Evolutionary conservation across 495 filamentous ascomycete species (phyloP), one percentile per base, ranked within the genome.

Genomic region (Aspergillus funiculosus): DNA sequence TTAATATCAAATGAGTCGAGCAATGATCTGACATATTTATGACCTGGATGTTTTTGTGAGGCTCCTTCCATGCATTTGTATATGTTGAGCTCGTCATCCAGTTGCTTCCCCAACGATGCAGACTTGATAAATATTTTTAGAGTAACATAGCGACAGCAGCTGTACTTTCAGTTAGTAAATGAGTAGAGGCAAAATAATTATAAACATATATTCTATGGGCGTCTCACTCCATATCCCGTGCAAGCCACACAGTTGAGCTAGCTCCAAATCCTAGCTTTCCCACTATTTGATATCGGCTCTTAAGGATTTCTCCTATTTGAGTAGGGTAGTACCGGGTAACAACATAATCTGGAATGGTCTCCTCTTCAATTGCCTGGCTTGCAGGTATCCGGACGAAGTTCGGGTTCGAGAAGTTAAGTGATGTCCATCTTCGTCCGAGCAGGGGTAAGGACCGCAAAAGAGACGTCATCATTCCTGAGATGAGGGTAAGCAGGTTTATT

Each of bases 51-150:
- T 7, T 17, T 39, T 24, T 43, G 32, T 15, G 57, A 50, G 17
- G 35, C 41, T 21, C 21, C 28, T 3, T 50, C 48, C 10, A 67
- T 48, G 34, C 49, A 51, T 36, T 53, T 49, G 30, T 57, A 60
- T 25, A 67, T 63, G 9, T 69, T 34, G 10, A 68, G 50, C 54
- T 72, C 66, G 28, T 64, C 46, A 48, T 60, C 53, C 15, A 64
- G 28, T 38, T 59, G 47, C 39, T 57, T 40, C 11, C 57, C 56
- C 52, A 60, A 55, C 20, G 48, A 53, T 39, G 34, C 26, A 17
- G 66, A 45, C 19, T 59, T 51, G 49, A 63, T 43, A 41, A 52
- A 60, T 26, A 68, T 59, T 42, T 69, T 69, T 25, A 71, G 40
- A 1, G 39, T 43, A 14, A 43, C 47, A 32, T 38, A 50, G 18